These are phyloP conservation scores for Fagus sylvatica DNA, from an alignment of 306 rosid genomes.

Conservation along the genomic window DNA sequence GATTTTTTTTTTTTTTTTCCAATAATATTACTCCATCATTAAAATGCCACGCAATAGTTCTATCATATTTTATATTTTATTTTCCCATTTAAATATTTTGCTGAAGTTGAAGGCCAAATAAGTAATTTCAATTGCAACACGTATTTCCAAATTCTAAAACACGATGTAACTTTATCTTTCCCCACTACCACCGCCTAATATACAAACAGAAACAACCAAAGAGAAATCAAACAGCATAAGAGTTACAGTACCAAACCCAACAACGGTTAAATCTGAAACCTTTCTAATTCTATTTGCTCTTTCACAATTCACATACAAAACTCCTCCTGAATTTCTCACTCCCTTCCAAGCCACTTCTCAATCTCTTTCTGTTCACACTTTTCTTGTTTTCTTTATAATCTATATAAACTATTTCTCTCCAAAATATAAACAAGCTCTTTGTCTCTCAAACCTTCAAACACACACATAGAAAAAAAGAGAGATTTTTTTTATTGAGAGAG, in stretches of 20 bases:
- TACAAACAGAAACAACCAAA: no score
- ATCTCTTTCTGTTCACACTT: neutral
- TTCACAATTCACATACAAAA: neutral
- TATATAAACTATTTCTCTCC: neutral
- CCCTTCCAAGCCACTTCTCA: constrained; percentile 35
- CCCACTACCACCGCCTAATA: neutral
- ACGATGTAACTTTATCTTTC: neutral
- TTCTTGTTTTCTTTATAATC: neutral
- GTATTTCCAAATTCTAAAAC: neutral
- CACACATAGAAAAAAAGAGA: neutral
- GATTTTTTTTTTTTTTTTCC: no score
- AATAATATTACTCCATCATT: no score
- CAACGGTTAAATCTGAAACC: constrained; percentile 21
- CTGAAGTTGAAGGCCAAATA: neutral
- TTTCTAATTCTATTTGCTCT: no score
- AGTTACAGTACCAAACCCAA: neutral
- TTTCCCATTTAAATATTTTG: fast-evolving
- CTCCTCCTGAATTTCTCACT: constrained; percentile 1
- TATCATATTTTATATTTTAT: neutral
- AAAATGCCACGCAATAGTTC: no score
- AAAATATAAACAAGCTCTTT: neutral
- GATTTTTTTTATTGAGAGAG: neutral
- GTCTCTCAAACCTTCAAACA: neutral
- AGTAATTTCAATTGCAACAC: neutral
- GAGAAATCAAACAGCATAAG: neutral